These are phyloP conservation scores for Mucor ambiguus DNA, from an alignment of 371 early-diverging fungal species.

Conservation along the genomic window DNA sequence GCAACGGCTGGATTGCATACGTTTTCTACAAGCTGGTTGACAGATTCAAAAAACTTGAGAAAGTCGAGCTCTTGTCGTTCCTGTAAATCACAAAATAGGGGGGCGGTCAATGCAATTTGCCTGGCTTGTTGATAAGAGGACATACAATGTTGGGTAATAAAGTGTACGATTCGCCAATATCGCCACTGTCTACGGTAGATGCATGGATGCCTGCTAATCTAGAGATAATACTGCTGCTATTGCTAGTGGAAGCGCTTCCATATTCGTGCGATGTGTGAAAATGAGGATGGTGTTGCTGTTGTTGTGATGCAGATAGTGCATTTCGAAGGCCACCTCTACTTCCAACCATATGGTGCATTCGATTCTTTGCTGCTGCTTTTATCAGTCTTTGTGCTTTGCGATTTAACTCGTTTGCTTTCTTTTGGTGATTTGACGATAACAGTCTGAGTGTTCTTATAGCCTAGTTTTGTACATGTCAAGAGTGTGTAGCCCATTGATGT, in stretches of 20 bases:
- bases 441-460: conserved; percentile 22
- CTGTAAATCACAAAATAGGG: conserved; percentile 4
- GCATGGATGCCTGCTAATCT: conserved; percentile 9
- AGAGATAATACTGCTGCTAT: conserved; percentile 8
- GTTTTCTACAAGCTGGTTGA: conserved; percentile 73
- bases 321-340: conserved; percentile 13
- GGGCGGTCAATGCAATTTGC: background rate
- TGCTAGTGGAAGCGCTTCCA: background rate
- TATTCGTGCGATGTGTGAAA: background rate
- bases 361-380: conserved; percentile 7
- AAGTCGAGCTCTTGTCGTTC: conserved; percentile 62
- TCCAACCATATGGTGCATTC: conserved; percentile 12
- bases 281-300: background rate
- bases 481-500: background rate
- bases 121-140: background rate
- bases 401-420: conserved; percentile 22
- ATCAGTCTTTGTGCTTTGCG: conserved; percentile 22
- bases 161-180: conserved; percentile 31
- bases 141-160: conserved; percentile 19
- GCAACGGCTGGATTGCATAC: conserved; percentile 74
- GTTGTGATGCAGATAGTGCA: conserved; percentile 13
- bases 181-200: background rate
- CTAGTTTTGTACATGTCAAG: conserved; percentile 1
- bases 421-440: conserved; percentile 19
- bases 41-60: conserved; percentile 80